phyloP scores from a whole-genome alignment of 352 stramenopile genomes.

The Pythium scleroteichum region DNA sequence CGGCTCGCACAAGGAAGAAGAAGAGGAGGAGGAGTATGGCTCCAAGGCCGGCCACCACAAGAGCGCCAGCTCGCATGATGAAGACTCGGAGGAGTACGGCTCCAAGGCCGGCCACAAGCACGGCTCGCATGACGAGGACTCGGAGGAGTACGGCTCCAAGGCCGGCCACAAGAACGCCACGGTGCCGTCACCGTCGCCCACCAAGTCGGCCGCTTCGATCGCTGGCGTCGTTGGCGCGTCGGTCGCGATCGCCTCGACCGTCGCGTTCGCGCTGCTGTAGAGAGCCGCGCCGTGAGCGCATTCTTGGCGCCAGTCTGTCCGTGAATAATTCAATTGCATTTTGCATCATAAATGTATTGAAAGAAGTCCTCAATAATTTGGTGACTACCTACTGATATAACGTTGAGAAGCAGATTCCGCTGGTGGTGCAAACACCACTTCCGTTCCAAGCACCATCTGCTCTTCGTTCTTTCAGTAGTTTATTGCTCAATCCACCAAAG shows the following conservation, averaged over 20 bases:
- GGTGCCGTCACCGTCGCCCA: conserved; percentile 4
- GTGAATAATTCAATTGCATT: conserved; percentile 3
- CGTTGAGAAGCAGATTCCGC: conserved; percentile 2
- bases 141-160: conserved; percentile 23
- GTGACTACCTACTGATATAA: conserved; percentile 2
- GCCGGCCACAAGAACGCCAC: conserved; percentile 15
- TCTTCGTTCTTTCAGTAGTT: conserved; percentile 1
- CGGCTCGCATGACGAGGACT: conserved; percentile 20
- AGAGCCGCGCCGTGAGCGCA: neutral
- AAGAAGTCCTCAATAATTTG: too few relatives aligned
- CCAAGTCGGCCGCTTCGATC: conserved; percentile 11
- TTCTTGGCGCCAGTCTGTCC: neutral
- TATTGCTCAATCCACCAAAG: neutral
- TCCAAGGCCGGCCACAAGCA: conserved; percentile 12
- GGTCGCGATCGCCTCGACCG: conserved; percentile 11
- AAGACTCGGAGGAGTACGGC: conserved; percentile 16
- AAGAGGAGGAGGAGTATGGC: conserved; percentile 10
- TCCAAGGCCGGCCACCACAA: conserved; percentile 9
- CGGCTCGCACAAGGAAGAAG: conserved; percentile 4
- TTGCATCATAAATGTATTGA: neutral
- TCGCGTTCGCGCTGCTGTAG: conserved; percentile 12
- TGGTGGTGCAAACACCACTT: neutral
- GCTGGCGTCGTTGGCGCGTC: conserved; percentile 11
- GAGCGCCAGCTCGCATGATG: conserved; percentile 1
- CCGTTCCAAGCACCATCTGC: conserved; percentile 2